These are phyloP conservation scores for Abrus pulchellus DNA, from an alignment of 306 rosid genomes.

Conservation along the genomic window DNA sequence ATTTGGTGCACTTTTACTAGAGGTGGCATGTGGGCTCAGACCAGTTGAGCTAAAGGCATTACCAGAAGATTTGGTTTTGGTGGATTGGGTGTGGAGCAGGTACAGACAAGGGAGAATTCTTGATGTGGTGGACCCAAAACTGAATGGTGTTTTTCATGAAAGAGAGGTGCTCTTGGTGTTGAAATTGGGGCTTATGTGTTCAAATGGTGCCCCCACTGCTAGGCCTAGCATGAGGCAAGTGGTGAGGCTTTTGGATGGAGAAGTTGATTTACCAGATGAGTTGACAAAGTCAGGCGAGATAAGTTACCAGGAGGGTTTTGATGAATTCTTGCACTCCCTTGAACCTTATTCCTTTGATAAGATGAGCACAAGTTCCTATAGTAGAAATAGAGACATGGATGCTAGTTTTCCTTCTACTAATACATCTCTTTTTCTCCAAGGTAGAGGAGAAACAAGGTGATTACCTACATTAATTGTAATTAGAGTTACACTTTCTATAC, in stretches of 20 bases:
- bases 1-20: slow-evolving; percentile 83
- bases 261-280: slow-evolving; percentile 55
- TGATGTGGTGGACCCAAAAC: slow-evolving; percentile 64
- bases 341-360: slow-evolving; percentile 61
- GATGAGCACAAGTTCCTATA: slow-evolving; percentile 47
- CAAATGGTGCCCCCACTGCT: slow-evolving; percentile 46
- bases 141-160: slow-evolving; percentile 56
- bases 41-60: slow-evolving; percentile 68
- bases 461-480: not conserved
- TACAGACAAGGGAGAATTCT: slow-evolving; percentile 56
- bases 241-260: slow-evolving; percentile 70
- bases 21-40: slow-evolving; percentile 72
- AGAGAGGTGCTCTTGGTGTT: slow-evolving; percentile 60
- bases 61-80: slow-evolving; percentile 66
- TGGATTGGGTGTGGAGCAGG: slow-evolving; percentile 82
- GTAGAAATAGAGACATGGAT: slow-evolving; percentile 43
- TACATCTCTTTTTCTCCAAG: slow-evolving; percentile 52
- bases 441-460: slow-evolving; percentile 53
- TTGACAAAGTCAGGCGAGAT: slow-evolving; percentile 47
- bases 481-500: not conserved
- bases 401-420: slow-evolving; percentile 53
- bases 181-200: slow-evolving; percentile 80
- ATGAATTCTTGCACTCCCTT: slow-evolving; percentile 61
- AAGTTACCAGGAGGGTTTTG: slow-evolving; percentile 61
- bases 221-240: slow-evolving; percentile 78